phyloP scores from a whole-genome alignment of 1,284 basidiomycete genomes.

The Tranzscheliella williamsii region DNA sequence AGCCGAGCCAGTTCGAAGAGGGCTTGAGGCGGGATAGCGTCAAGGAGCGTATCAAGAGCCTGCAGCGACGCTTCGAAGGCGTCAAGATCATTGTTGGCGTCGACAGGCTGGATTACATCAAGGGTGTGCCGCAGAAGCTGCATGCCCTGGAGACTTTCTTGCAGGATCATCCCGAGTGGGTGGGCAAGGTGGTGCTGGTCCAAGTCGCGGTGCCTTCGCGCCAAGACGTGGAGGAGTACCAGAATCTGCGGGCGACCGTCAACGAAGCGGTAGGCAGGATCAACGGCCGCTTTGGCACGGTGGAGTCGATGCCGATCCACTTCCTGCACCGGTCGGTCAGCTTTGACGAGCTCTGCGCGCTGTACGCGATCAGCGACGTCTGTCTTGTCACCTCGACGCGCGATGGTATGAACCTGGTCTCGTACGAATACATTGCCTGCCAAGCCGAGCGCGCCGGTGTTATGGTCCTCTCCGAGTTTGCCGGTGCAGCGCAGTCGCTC shows the following conservation, averaged over 20 bases:
- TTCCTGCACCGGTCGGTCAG: conserved; percentile 83
- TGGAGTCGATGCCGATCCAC: conserved; percentile 98
- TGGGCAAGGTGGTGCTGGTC: conserved; percentile 94
- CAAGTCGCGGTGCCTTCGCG: conserved; percentile 96
- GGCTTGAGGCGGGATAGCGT: conserved; percentile 80
- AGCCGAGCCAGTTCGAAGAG: conserved; percentile 85
- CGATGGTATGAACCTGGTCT: conserved; percentile 99
- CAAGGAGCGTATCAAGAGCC: conserved; percentile 74
- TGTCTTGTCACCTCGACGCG: conserved; percentile 92
- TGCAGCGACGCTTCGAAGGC: conserved; percentile 87
- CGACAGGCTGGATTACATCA: conserved; percentile 98
- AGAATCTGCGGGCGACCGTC: conserved; percentile 91
- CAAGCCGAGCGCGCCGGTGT: conserved; percentile 89
- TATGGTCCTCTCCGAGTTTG: conserved; percentile 97
- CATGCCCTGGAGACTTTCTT: conserved; percentile 96
- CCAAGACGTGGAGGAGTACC: conserved; percentile 98
- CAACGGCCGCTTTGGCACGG: conserved; percentile 96
- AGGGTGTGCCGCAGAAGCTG: conserved; percentile 96
- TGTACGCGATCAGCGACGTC: conserved; percentile 94
- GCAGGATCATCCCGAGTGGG: conserved; percentile 97
- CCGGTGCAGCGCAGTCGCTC: conserved; percentile 83
- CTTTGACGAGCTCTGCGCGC: conserved; percentile 92
- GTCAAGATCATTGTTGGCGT: conserved; percentile 98
- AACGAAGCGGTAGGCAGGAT: conserved; percentile 98
- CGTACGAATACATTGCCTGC: conserved; percentile 97